Evolutionary conservation across 805 yeast genomes (phyloP).

Genomic region (Danielozyma ontarioensis): DNA sequence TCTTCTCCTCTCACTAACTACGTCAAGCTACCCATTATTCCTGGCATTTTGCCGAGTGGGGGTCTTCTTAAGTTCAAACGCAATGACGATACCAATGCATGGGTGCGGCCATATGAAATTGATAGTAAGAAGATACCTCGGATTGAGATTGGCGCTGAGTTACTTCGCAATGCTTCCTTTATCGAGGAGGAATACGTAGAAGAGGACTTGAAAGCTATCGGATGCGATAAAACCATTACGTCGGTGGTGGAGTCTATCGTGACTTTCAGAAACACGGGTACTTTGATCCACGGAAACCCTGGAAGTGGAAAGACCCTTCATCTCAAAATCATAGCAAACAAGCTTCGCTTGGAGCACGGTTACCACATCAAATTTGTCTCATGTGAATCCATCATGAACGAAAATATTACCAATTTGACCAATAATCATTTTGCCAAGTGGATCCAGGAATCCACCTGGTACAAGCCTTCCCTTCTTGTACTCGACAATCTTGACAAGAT

Average conservation of each 20-base stretch:
- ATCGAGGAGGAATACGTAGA: constrained; percentile 12
- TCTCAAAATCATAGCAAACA: constrained; percentile 35
- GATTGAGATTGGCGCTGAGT: constrained; percentile 49
- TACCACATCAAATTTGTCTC: constrained; percentile 43
- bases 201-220: constrained; percentile 39
- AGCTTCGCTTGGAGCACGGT: constrained; percentile 35
- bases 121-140: constrained; percentile 20
- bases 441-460: constrained; percentile 61
- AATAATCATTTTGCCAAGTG: constrained; percentile 38
- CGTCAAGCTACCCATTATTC: constrained; percentile 47
- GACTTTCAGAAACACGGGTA: constrained; percentile 45
- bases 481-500: constrained; percentile 76
- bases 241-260: constrained; percentile 36
- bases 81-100: constrained; percentile 37
- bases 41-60: constrained; percentile 50
- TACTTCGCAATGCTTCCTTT: constrained; percentile 42
- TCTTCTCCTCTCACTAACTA: constrained; percentile 44
- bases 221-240: constrained; percentile 45
- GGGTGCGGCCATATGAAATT: constrained; percentile 35
- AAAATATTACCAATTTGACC: constrained; percentile 42
- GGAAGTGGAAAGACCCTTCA: constrained; percentile 80
- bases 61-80: constrained; percentile 51
- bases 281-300: constrained; percentile 63
- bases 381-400: constrained; percentile 55
- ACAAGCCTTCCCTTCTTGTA: constrained; percentile 67